Evolutionary conservation across 768 basidiomycete species (phyloP).

Genomic region (Chalciporus sphaerocephalus): DNA sequence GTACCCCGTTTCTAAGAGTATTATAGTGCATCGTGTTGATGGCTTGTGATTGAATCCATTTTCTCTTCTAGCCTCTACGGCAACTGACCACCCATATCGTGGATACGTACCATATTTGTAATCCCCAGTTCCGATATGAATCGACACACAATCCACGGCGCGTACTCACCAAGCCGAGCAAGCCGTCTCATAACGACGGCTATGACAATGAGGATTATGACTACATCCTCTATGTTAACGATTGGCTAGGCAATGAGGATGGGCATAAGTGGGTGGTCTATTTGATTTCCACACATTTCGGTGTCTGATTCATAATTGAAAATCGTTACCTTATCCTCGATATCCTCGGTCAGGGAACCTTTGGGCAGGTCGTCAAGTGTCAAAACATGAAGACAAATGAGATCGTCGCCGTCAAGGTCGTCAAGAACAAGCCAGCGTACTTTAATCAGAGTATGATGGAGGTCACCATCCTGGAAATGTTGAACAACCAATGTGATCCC

Average conservation of each 20-base stretch:
- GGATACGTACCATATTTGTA: slow-evolving; percentile 92
- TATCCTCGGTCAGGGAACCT: slow-evolving; percentile 97
- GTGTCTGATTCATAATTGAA: slow-evolving; percentile 16
- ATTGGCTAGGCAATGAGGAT: slow-evolving; percentile 91
- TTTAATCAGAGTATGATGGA: slow-evolving; percentile 99
- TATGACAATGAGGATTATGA: slow-evolving; percentile 99
- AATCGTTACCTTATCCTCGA: slow-evolving; percentile 93
- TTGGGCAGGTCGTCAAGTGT: slow-evolving; percentile 99
- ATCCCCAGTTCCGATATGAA: slow-evolving; percentile 93
- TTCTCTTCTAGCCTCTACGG: slow-evolving; percentile 57
- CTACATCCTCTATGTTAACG: slow-evolving; percentile 99
- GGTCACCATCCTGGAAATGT: slow-evolving; percentile 92
- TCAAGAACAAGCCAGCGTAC: slow-evolving; percentile 99
- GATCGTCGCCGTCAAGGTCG: slow-evolving; percentile 97
- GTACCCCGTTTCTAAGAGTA: slow-evolving; percentile 29
- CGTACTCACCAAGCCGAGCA: slow-evolving; percentile 96
- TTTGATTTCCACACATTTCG: not conserved
- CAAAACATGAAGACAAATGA: slow-evolving; percentile 99
- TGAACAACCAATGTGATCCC: slow-evolving; percentile 92
- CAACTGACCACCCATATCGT: slow-evolving; percentile 82
- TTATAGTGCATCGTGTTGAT: slow-evolving; percentile 9
- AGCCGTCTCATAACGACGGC: slow-evolving; percentile 92
- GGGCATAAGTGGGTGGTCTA: slow-evolving; percentile 76
- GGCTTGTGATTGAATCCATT: not conserved
- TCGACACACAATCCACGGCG: slow-evolving; percentile 91